Conservation (phyloP, 208 protist species). For the Leptomonas pyrrhocoris region DNA sequence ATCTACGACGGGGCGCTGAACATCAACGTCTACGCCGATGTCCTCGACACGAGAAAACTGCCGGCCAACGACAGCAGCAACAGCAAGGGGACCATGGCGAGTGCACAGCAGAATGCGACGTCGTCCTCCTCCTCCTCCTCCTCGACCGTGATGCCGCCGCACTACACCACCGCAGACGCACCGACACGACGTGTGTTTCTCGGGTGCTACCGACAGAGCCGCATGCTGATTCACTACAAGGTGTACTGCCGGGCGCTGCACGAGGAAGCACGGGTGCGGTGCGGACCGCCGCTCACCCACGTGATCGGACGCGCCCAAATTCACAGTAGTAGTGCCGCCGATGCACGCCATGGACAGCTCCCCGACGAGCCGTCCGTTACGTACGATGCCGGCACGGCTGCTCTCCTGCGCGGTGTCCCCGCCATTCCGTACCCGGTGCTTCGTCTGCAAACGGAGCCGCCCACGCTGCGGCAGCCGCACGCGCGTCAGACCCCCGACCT, state of each 20-base stretch:
- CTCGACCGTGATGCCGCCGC: too few relatives aligned
- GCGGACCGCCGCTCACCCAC: constrained; percentile 17
- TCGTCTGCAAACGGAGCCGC: constrained; percentile 46
- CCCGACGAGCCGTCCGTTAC: too few relatives aligned
- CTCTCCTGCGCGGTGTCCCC: constrained; percentile 41
- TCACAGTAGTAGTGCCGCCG: background rate
- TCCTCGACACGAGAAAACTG: background rate
- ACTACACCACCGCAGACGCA: background rate
- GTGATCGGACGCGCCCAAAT: constrained; percentile 9
- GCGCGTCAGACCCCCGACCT: constrained; percentile 31
- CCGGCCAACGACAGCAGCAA: background rate
- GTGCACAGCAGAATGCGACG: background rate
- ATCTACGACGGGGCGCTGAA: constrained; percentile 41
- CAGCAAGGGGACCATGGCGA: background rate
- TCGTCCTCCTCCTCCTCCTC: too few relatives aligned
- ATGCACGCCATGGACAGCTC: too few relatives aligned
- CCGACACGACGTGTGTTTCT: constrained; percentile 28
- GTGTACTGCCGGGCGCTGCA: constrained; percentile 76
- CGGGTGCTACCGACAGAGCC: constrained; percentile 83
- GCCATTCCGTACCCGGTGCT: constrained; percentile 58
- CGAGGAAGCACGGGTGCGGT: constrained; percentile 55
- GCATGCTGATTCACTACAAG: constrained; percentile 82
- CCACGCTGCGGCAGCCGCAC: constrained; percentile 29
- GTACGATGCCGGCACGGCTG: constrained; percentile 13
- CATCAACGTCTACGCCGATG: constrained; percentile 51